Conservation (phyloP, 2,329 filamentous ascomycete species). For the Xylaria multiplex region DNA sequence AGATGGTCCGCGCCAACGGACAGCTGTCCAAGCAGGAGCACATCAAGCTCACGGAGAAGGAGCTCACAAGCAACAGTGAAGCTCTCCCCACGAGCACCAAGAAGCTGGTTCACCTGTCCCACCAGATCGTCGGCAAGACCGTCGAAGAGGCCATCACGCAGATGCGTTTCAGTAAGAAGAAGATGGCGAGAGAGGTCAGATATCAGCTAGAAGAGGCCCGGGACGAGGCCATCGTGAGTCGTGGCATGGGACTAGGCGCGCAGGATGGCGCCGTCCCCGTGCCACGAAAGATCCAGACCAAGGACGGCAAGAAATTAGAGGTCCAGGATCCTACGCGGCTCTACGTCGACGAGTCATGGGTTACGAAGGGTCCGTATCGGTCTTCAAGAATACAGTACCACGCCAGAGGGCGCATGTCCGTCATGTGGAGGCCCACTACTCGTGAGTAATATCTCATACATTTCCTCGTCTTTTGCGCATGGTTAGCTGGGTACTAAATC, state of each 20-base stretch:
- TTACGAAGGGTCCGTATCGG: slow-evolving; percentile 76
- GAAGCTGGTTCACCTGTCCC: slow-evolving; percentile 86
- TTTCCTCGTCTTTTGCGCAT: slow-evolving; percentile 17
- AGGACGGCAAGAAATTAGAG: slow-evolving; percentile 77
- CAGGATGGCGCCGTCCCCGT: slow-evolving; percentile 53
- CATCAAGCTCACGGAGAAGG: slow-evolving; percentile 72
- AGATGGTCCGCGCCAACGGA: slow-evolving; percentile 74
- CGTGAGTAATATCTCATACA: slow-evolving; percentile 63
- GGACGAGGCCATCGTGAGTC: slow-evolving; percentile 79
- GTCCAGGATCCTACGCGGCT: slow-evolving; percentile 81
- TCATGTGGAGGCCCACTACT: slow-evolving; percentile 76
- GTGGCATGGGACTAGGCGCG: slow-evolving; percentile 82
- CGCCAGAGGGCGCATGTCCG: slow-evolving; percentile 76
- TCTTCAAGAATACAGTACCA: slow-evolving; percentile 72
- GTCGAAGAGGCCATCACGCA: slow-evolving; percentile 92
- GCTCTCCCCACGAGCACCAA: slow-evolving; percentile 87
- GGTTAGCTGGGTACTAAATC: slow-evolving; percentile 36
- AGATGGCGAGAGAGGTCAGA: slow-evolving; percentile 81
- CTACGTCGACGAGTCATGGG: slow-evolving; percentile 94
- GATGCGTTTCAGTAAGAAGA: slow-evolving; percentile 97
- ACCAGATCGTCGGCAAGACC: slow-evolving; percentile 92
- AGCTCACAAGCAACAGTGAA: slow-evolving; percentile 69
- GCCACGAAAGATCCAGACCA: slow-evolving; percentile 72
- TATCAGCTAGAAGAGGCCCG: slow-evolving; percentile 83
- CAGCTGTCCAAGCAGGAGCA: slow-evolving; percentile 72